phyloP scores from a whole-genome alignment of 2,329 filamentous ascomycete species.

The Fusarium staphyleae region DNA sequence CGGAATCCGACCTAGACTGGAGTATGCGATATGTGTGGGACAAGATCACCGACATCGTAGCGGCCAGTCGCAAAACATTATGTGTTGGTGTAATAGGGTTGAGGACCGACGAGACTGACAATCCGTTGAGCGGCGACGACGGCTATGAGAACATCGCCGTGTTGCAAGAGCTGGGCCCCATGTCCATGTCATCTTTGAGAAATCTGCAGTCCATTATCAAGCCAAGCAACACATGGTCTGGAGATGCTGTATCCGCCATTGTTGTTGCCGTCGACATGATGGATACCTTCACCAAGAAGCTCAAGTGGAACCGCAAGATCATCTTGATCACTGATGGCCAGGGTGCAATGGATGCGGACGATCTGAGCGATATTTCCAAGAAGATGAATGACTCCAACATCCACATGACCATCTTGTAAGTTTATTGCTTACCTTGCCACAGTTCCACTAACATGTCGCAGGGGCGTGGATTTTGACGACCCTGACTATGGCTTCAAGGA shows the following conservation, averaged over 20 bases:
- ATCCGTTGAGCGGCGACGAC: slow-evolving; percentile 67
- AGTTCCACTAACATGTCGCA: slow-evolving; percentile 46
- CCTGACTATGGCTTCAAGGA: slow-evolving; percentile 89
- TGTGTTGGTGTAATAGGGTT: slow-evolving; percentile 83
- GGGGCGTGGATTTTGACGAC: slow-evolving; percentile 94
- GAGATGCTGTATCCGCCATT: slow-evolving; percentile 88
- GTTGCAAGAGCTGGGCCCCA: slow-evolving; percentile 69
- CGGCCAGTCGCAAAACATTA: slow-evolving; percentile 71
- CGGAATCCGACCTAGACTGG: slow-evolving; percentile 85
- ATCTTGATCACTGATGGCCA: slow-evolving; percentile 85
- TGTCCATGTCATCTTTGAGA: slow-evolving; percentile 73
- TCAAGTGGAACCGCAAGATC: slow-evolving; percentile 83
- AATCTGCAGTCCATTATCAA: slow-evolving; percentile 68
- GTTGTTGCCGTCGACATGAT: slow-evolving; percentile 91
- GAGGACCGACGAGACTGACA: slow-evolving; percentile 78
- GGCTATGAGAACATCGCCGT: slow-evolving; percentile 85
- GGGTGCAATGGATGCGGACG: slow-evolving; percentile 75
- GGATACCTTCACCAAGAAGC: slow-evolving; percentile 75
- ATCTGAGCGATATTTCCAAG: slow-evolving; percentile 70
- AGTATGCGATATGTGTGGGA: slow-evolving; percentile 94
- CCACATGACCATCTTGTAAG: slow-evolving; percentile 79
- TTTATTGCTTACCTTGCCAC: slow-evolving; percentile 28
- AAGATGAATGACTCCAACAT: slow-evolving; percentile 81
- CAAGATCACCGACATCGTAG: slow-evolving; percentile 75
- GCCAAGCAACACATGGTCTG: slow-evolving; percentile 70